Evolutionary conservation across 1,139 yeast genomes (phyloP).

Genomic region (Tardiomyces blankii): DNA sequence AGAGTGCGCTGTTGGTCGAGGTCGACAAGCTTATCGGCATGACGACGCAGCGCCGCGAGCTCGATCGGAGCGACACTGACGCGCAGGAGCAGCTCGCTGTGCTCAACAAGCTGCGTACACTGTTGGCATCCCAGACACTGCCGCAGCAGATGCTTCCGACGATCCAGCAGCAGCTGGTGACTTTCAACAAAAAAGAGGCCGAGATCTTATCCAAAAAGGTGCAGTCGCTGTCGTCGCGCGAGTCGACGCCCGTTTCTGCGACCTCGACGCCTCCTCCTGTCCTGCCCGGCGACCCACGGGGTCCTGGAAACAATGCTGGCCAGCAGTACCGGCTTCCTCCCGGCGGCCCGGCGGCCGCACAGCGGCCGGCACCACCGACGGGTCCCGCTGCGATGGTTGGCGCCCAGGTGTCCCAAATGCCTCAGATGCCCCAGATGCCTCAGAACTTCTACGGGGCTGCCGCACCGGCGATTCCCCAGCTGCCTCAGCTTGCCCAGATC

Average conservation of each 20-base stretch:
- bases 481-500: background rate
- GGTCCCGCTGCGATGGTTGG: background rate
- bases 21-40: constrained; percentile 30
- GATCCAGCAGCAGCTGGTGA: constrained; percentile 33
- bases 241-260: background rate
- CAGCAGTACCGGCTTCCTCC: background rate
- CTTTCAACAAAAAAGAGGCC: constrained; percentile 4
- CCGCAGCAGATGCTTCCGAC: constrained; percentile 29
- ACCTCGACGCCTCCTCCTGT: background rate
- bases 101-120: constrained; percentile 21
- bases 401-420: background rate
- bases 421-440: background rate
- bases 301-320: background rate
- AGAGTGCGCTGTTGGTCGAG: constrained; percentile 21
- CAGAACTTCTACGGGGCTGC: background rate
- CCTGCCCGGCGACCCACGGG: background rate
- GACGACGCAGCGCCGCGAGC: constrained; percentile 18
- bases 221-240: background rate
- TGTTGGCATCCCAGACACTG: constrained; percentile 22
- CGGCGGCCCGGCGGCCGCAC: background rate
- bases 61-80: constrained; percentile 30
- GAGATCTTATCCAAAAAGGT: background rate
- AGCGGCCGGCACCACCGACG: background rate
- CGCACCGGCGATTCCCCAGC: too few species aligned
- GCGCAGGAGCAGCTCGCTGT: constrained; percentile 25